Evolutionary conservation across 352 stramenopile genomes (phyloP).

Genomic region (Pythium grandisporangium): DNA sequence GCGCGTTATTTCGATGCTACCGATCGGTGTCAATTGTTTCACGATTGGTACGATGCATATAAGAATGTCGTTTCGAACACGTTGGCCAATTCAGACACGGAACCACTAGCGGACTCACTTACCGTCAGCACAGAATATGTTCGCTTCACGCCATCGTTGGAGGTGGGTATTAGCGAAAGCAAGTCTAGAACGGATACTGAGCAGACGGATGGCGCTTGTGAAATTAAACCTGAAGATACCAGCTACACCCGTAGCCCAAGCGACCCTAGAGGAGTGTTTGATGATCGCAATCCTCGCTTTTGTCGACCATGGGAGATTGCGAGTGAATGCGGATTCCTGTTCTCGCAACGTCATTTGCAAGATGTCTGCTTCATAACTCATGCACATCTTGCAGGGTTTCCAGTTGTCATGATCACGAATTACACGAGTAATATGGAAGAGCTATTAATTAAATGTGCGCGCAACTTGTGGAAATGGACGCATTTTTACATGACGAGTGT

Average conservation of each 20-base stretch:
- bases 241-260: too few species aligned
- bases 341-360: constrained; percentile 34
- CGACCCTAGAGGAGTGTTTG: too few species aligned
- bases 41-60: constrained; percentile 7
- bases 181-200: not conserved
- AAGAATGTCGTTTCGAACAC: not conserved
- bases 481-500: constrained; percentile 32
- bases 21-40: constrained; percentile 11
- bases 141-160: not conserved
- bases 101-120: too few species aligned
- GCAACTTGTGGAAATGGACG: constrained; percentile 28
- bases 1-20: constrained; percentile 6
- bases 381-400: constrained; percentile 13
- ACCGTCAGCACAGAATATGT: not conserved
- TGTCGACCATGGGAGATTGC: constrained; percentile 13
- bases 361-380: constrained; percentile 28
- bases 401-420: constrained; percentile 29
- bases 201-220: not conserved
- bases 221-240: too few species aligned
- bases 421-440: constrained; percentile 29
- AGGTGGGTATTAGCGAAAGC: not conserved
- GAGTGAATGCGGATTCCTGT: constrained; percentile 16
- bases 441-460: constrained; percentile 27
- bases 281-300: not conserved
- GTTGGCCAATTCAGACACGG: too few species aligned